These are phyloP conservation scores for Plicaturopsis crispa DNA, from an alignment of 768 basidiomycete species.

Conservation along the genomic window DNA sequence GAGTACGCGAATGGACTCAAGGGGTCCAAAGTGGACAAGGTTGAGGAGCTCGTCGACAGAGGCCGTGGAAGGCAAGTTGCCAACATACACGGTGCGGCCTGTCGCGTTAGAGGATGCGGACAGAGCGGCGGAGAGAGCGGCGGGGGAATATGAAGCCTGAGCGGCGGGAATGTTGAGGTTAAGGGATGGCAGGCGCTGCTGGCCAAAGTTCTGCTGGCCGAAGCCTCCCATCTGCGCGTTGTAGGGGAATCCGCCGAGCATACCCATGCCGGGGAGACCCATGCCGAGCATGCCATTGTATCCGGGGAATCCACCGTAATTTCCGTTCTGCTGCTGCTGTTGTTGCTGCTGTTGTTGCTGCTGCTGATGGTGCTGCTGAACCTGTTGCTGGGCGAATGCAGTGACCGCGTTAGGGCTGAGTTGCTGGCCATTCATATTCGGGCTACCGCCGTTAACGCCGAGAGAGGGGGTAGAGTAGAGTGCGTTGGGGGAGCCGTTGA, in stretches of 20 bases:
- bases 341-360: constrained; percentile 26
- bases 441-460: constrained; percentile 56
- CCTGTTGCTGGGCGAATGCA: constrained; percentile 45
- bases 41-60: constrained; percentile 97
- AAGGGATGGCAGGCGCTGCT: constrained; percentile 60
- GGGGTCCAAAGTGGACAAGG: constrained; percentile 94
- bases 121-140: constrained; percentile 63
- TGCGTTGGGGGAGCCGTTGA: constrained; percentile 42
- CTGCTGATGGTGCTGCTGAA: constrained; percentile 19
- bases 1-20: constrained; percentile 89
- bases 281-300: constrained; percentile 71
- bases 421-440: constrained; percentile 43
- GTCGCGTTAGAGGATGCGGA: constrained; percentile 49
- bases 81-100: constrained; percentile 93
- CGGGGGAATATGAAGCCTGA: constrained; percentile 72
- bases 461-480: constrained; percentile 72
- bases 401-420: constrained; percentile 64
- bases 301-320: constrained; percentile 53
- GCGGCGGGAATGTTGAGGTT: constrained; percentile 63
- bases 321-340: constrained; percentile 38
- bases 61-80: constrained; percentile 90
- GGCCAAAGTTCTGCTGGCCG: constrained; percentile 48
- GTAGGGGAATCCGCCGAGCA: constrained; percentile 70
- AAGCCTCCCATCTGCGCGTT: constrained; percentile 63
- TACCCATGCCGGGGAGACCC: constrained; percentile 69